Evolutionary conservation across 2,329 filamentous ascomycete species (phyloP).

Genomic region (Fusarium lyarnte): DNA sequence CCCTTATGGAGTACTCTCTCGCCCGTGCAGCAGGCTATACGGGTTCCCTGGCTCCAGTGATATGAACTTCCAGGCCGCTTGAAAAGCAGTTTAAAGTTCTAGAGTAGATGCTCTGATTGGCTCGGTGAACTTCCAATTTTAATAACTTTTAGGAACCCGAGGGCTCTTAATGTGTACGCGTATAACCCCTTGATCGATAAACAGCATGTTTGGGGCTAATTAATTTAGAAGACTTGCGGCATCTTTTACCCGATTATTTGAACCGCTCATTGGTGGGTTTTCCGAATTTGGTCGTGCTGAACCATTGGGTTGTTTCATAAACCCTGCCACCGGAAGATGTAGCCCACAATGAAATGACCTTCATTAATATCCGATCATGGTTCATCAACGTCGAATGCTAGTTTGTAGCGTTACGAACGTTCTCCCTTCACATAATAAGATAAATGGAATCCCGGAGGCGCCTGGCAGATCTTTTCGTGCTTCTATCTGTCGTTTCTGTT

Average conservation of each 20-base stretch:
- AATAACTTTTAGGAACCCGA: background rate
- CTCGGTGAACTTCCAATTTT: no score
- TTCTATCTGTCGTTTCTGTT: background rate
- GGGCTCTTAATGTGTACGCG: background rate
- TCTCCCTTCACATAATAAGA: no score
- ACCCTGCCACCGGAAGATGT: background rate
- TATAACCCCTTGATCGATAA: background rate
- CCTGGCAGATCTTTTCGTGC: background rate
- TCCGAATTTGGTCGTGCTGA: no score
- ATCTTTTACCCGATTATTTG: background rate
- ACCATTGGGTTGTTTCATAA: background rate
- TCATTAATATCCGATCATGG: background rate
- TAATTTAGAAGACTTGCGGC: background rate
- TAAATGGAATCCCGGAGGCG: accelerated
- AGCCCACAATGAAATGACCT: background rate
- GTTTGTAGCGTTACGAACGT: accelerated
- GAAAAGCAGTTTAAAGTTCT: no score
- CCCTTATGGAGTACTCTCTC: no score
- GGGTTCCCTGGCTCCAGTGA: no score
- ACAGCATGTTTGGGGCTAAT: background rate
- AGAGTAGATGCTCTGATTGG: no score
- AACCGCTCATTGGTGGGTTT: background rate
- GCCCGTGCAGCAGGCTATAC: no score
- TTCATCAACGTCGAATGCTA: background rate
- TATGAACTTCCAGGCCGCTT: no score